Evolutionary conservation across 192 early-diverging fungal genomes (phyloP).

Genomic region (Chytriomyces confervae): DNA sequence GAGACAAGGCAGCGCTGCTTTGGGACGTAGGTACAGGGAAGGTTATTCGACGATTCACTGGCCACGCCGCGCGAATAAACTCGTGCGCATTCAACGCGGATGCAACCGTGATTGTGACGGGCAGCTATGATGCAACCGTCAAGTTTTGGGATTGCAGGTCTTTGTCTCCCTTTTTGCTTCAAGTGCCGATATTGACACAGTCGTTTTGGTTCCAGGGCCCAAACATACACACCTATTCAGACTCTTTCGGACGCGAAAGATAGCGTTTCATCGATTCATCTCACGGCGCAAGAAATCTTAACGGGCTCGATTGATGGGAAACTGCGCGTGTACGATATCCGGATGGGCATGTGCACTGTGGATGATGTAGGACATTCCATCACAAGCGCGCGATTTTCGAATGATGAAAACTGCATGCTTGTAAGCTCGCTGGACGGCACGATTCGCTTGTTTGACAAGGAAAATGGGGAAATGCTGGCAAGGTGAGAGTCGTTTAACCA

Average conservation of each 20-base stretch:
- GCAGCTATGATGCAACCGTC: conserved; percentile 78
- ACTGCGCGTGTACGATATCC: conserved; percentile 85
- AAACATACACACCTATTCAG: conserved; percentile 73
- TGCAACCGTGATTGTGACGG: conserved; percentile 79
- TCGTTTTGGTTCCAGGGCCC: conserved; percentile 9
- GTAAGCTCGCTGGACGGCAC: conserved; percentile 77
- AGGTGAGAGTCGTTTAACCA: conserved; percentile 51
- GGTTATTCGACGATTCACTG: conserved; percentile 74
- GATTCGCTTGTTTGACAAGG: conserved; percentile 84
- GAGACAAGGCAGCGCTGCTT: conserved; percentile 78
- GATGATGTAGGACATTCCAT: conserved; percentile 82
- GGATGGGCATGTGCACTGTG: conserved; percentile 69
- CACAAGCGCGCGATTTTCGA: conserved; percentile 71
- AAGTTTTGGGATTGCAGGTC: conserved; percentile 81
- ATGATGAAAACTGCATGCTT: conserved; percentile 75
- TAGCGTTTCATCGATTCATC: conserved; percentile 76
- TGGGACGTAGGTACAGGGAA: conserved; percentile 86
- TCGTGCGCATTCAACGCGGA: conserved; percentile 81
- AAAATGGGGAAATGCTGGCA: conserved; percentile 72
- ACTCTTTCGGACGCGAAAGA: conserved; percentile 84
- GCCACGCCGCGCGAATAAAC: conserved; percentile 86
- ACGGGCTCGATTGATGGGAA: conserved; percentile 84
- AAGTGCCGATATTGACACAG: too few species aligned
- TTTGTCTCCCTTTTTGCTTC: too few species aligned
- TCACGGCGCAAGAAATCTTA: conserved; percentile 77